Evolutionary conservation across 2,329 filamentous ascomycete genomes (phyloP).

Genomic region (Pseudovirgaria hyperparasitica): DNA sequence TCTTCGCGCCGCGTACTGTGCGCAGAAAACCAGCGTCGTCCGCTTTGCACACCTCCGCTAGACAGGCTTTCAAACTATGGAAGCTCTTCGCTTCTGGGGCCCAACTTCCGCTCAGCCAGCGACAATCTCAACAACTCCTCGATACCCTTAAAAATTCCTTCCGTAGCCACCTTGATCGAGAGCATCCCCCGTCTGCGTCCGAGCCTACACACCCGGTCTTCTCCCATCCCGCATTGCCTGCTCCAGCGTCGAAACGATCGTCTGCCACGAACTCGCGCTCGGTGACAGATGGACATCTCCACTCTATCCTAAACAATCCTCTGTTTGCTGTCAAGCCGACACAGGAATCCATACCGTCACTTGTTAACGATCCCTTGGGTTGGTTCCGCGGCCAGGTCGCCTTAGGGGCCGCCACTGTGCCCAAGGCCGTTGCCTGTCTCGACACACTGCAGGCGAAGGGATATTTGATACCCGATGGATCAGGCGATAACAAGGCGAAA

Average conservation of each 20-base stretch:
- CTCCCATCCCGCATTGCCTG: neutral
- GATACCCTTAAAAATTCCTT: constrained; percentile 50
- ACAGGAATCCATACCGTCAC: no score
- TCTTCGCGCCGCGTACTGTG: neutral
- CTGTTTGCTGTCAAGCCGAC: constrained; percentile 27
- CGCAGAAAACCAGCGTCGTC: constrained; percentile 4
- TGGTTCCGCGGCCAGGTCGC: constrained; percentile 29
- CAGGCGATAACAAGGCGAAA: constrained; percentile 3
- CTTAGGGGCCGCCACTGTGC: constrained; percentile 22
- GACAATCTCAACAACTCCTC: constrained; percentile 47
- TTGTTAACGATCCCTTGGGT: constrained; percentile 23
- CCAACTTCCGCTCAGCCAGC: constrained; percentile 39
- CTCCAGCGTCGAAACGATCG: constrained; percentile 4
- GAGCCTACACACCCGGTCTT: constrained; percentile 3
- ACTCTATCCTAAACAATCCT: constrained; percentile 38
- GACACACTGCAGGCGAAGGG: constrained; percentile 14
- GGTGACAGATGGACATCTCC: constrained; percentile 32
- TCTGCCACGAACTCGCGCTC: constrained; percentile 21
- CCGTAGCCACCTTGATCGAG: constrained; percentile 46
- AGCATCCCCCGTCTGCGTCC: constrained; percentile 30
- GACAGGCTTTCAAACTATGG: constrained; percentile 20
- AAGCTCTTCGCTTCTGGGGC: constrained; percentile 41
- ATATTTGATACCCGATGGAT: neutral
- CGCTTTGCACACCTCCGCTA: constrained; percentile 39
- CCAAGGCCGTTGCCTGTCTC: constrained; percentile 26